Evolutionary conservation across 768 basidiomycete genomes (phyloP), one percentile per base, ranked within the genome.

Genomic region (Agaricus subrufescens): DNA sequence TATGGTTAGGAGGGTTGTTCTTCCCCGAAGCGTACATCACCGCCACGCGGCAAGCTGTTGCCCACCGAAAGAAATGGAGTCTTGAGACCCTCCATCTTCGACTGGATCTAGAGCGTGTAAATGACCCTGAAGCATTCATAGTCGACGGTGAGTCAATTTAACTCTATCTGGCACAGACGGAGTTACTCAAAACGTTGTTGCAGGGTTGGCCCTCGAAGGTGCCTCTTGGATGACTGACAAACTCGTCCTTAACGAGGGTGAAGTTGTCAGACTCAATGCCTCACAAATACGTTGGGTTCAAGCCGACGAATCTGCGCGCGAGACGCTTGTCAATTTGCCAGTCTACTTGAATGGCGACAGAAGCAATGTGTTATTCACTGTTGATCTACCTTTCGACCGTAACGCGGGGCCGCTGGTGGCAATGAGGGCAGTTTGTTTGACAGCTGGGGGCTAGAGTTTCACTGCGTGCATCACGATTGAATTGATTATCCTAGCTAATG

Each of bases 1-100:
- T 97, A 45, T 93, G 92, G 90, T 82, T 98, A 12, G 94, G 96
- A 25, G 91, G 92, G 0, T 70, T 99, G 55, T 98, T 98, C 80
- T 94, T 91, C 81, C 97, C 96, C 0, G 92, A 95, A 65, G 95
- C 94, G 3, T 98, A 94, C 67, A 81, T 98, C 63, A 98, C 96
- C 0, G 96, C 96, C 1, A 95, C 94, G 2, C 81, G 96, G 50
- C 96, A 99, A 70, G 85, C 91, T n/a, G 90, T 94, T 4, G 97
- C 96, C 2, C 95, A 98, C 67, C 79, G 86, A 54, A 93, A 89
- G 73, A 85, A 86, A 61, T 92, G 91, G 89, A 95, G 93, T 69
- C 72, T 99, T 60, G 96, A 99, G 70, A 93, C 91, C 7, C 68
- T 98, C 63, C 75, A 82, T 55, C 71, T 98, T 38, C 74, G 86